Evolutionary conservation across 2,329 filamentous ascomycete species (phyloP).

Genomic region (Phoma sp.): DNA sequence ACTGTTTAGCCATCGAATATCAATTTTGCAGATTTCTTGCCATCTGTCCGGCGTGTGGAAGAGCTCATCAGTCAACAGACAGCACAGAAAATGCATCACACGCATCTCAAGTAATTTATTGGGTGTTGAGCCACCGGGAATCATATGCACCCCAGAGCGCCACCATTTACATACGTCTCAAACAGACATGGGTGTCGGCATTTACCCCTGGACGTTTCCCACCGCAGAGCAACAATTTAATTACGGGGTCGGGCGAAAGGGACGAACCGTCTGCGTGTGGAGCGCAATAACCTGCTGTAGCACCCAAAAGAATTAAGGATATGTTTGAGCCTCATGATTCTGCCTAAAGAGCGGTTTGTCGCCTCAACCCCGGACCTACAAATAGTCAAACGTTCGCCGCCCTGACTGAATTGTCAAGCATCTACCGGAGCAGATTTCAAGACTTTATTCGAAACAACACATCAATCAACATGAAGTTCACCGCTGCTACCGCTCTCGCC

Average conservation of each 20-base stretch:
- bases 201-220: slow-evolving; percentile 33
- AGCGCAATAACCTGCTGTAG: slow-evolving; percentile 24
- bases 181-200: slow-evolving; percentile 25
- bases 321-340: slow-evolving; percentile 29
- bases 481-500: slow-evolving; percentile 37
- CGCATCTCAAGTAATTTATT: slow-evolving; percentile 23
- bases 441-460: slow-evolving; percentile 3
- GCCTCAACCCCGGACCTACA: slow-evolving; percentile 1
- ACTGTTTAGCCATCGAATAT: slow-evolving; percentile 31
- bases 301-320: slow-evolving; percentile 32
- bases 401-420: slow-evolving; percentile 20
- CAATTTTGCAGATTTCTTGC: slow-evolving; percentile 16
- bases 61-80: not conserved
- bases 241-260: slow-evolving; percentile 44
- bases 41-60: slow-evolving; percentile 16
- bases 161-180: slow-evolving; percentile 30
- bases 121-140: slow-evolving; percentile 26
- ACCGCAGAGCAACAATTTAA: slow-evolving; percentile 36
- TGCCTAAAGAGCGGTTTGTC: slow-evolving; percentile 39
- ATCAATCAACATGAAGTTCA: slow-evolving; percentile 39
- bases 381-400: slow-evolving; percentile 27
- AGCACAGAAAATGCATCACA: not conserved
- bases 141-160: slow-evolving; percentile 42
- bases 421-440: slow-evolving; percentile 14
- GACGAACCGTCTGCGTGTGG: slow-evolving; percentile 24